Evolutionary conservation across 1,284 basidiomycete genomes (phyloP).

Genomic region (Sparassis latifolia): DNA sequence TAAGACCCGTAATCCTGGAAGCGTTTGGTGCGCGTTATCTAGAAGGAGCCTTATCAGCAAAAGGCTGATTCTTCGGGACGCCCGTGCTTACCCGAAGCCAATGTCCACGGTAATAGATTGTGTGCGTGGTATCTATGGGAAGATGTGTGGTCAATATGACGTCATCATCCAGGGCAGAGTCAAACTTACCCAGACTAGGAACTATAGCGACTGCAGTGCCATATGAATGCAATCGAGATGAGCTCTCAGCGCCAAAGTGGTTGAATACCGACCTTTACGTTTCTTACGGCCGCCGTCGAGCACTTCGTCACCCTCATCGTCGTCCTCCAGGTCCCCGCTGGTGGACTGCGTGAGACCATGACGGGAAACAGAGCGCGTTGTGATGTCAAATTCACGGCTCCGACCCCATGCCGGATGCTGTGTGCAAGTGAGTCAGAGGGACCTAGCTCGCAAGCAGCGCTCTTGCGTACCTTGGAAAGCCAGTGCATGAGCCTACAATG

Average conservation of each 20-base stretch:
- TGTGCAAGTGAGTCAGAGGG: slow-evolving; percentile 2
- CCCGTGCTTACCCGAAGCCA: slow-evolving; percentile 63
- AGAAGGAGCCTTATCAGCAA: slow-evolving; percentile 14
- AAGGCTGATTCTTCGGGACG: slow-evolving; percentile 6
- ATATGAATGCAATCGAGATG: slow-evolving; percentile 2
- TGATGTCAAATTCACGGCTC: slow-evolving; percentile 81
- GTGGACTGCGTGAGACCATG: slow-evolving; percentile 58
- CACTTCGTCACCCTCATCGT: slow-evolving; percentile 49
- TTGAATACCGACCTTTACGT: slow-evolving; percentile 56
- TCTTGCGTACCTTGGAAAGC: slow-evolving; percentile 59
- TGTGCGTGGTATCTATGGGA: slow-evolving; percentile 69
- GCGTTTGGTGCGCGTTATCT: slow-evolving; percentile 76
- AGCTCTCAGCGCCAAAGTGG: slow-evolving; percentile 11
- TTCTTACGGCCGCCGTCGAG: slow-evolving; percentile 58
- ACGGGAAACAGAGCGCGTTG: slow-evolving; percentile 62
- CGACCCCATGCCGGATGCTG: slow-evolving; percentile 79
- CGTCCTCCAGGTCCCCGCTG: slow-evolving; percentile 68
- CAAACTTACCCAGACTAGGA: slow-evolving; percentile 23
- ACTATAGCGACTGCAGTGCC: slow-evolving; percentile 21
- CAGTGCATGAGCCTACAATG: slow-evolving; percentile 72
- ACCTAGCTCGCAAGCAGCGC: slow-evolving; percentile 3
- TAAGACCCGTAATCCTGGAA: slow-evolving; percentile 67
- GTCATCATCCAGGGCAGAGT: slow-evolving; percentile 11
- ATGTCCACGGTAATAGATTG: slow-evolving; percentile 80
- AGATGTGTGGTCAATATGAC: slow-evolving; percentile 13